phyloP scores from a whole-genome alignment of 495 filamentous ascomycete species.

The Penicillium malachiteum region DNA sequence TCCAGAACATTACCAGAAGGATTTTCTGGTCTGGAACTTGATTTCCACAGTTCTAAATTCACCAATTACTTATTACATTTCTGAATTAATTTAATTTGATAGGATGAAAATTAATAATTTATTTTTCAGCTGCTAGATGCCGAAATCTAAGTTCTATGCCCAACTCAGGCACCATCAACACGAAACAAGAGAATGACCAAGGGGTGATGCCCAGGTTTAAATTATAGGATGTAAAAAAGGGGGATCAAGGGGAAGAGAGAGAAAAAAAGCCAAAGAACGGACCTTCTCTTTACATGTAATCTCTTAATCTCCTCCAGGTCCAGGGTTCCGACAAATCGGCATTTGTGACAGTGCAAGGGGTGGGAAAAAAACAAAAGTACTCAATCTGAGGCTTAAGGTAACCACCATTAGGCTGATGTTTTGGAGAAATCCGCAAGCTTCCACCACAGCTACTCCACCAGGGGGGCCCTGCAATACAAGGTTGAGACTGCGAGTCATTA shows the following conservation, averaged over 20 bases:
- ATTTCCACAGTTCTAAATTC: neutral
- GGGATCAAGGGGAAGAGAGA: neutral
- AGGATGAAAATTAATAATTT: neutral
- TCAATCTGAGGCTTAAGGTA: constrained; percentile 13
- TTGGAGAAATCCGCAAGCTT: neutral
- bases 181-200: constrained; percentile 8
- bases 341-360: neutral
- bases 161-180: constrained; percentile 3
- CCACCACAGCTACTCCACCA: constrained; percentile 16
- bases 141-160: neutral
- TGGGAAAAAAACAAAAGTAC: constrained; percentile 4
- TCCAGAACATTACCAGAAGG: constrained; percentile 18
- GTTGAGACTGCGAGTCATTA: constrained; percentile 25
- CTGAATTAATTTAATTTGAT: neutral
- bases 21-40: neutral
- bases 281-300: too few relatives aligned
- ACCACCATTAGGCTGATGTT: constrained; percentile 2
- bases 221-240: constrained; percentile 3
- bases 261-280: neutral
- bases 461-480: constrained; percentile 22
- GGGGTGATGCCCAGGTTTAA: neutral
- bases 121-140: neutral
- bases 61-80: too few relatives aligned
- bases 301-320: neutral
- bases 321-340: constrained; percentile 6